Conservation (phyloP, 257 asterid species). For the Ocimum tenuiflorum region DNA sequence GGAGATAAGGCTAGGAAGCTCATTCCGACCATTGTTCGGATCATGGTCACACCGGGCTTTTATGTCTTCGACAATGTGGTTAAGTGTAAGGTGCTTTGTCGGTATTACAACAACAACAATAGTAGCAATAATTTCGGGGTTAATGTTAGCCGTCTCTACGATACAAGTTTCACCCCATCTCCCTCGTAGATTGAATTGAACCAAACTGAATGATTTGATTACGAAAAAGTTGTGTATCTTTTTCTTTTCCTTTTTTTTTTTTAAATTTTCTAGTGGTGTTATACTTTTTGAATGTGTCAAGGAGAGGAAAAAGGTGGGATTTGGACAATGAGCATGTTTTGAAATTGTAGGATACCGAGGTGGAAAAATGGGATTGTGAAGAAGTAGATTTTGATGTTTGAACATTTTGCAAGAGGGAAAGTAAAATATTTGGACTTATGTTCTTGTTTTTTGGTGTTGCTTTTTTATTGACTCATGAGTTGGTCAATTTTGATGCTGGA, state of each 20-base stretch:
- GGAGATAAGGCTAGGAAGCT: slow-evolving; percentile 62
- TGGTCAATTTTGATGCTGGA: slow-evolving; percentile 33
- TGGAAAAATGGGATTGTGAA: slow-evolving; percentile 14
- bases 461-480: slow-evolving; percentile 20
- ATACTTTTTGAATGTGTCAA: slow-evolving; percentile 2
- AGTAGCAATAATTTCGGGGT: slow-evolving; percentile 19
- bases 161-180: slow-evolving; percentile 46
- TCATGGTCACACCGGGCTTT: slow-evolving; percentile 95
- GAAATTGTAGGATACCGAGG: slow-evolving; percentile 16
- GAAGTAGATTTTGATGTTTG: slow-evolving; percentile 25
- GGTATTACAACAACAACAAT: slow-evolving; percentile 48
- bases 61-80: slow-evolving; percentile 85
- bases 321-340: slow-evolving; percentile 24
- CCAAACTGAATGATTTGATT: not conserved
- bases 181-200: slow-evolving; percentile 27
- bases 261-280: not conserved
- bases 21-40: slow-evolving; percentile 62
- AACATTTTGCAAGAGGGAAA: slow-evolving; percentile 22
- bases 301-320: not conserved
- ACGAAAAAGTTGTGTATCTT: not conserved
- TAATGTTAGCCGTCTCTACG: slow-evolving; percentile 20
- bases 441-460: slow-evolving; percentile 10
- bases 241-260: not conserved
- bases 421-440: slow-evolving; percentile 22
- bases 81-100: slow-evolving; percentile 86